Evolutionary conservation across 371 early-diverging fungal genomes (phyloP).

Genomic region (Batkoa obscura): DNA sequence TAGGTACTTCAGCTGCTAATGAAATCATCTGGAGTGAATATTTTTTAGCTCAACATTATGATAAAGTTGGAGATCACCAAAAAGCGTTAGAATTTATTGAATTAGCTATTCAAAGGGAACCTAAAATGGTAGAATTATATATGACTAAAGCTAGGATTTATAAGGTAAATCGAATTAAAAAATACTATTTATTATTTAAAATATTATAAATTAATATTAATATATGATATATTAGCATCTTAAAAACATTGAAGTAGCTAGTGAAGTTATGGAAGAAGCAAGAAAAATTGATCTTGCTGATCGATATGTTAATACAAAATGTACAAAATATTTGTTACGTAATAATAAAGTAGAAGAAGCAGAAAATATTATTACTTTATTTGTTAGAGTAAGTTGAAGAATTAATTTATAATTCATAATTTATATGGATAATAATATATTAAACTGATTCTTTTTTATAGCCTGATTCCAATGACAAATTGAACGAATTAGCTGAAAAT

Average conservation of each 20-base stretch:
- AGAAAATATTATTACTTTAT: conserved; percentile 58
- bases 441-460: conserved; percentile 1
- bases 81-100: conserved; percentile 58
- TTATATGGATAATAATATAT: too few relatives aligned
- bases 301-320: conserved; percentile 87
- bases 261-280: conserved; percentile 56
- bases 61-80: conserved; percentile 37
- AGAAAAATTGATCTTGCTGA: conserved; percentile 85
- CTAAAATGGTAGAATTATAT: conserved; percentile 73
- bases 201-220: too few relatives aligned
- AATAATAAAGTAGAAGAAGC: conserved; percentile 61
- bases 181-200: neutral
- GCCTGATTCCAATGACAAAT: conserved; percentile 44
- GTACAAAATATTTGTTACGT: conserved; percentile 84
- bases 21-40: conserved; percentile 57
- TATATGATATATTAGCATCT: conserved; percentile 28
- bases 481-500: conserved; percentile 74
- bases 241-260: conserved; percentile 50
- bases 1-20: conserved; percentile 60
- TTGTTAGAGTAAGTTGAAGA: conserved; percentile 31
- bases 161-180: conserved; percentile 27
- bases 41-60: conserved; percentile 75
- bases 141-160: conserved; percentile 86
- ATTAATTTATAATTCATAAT: neutral
- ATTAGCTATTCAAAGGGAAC: conserved; percentile 63